Base-by-base conservation (phyloP, 2,329 filamentous ascomycete genomes). In the Coniochaeta hoffmannii region DNA sequence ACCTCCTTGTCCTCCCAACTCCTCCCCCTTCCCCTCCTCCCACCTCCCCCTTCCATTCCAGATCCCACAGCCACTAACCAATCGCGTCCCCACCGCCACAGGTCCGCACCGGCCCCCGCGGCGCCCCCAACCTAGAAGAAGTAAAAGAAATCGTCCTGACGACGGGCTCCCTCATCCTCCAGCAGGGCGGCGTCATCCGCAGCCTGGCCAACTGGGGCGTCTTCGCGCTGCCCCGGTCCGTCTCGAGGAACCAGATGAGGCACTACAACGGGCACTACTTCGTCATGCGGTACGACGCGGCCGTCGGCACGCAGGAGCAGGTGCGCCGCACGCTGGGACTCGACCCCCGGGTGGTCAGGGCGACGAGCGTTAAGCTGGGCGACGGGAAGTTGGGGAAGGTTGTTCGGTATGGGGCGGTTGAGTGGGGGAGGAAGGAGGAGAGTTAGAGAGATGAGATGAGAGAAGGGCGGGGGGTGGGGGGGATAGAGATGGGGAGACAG, bases 131-230 rank as follows among this genome's bases (percentile, higher is more conserved):
- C 74, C 76, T 97, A 69, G 77, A 80, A 69, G 93, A 97, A 80
- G 92, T 97, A 66, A 95, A 93, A 84, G 93, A 97, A 91, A 95
- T 97, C 73, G 90, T 91, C 70, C 85, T 87, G 66, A 90, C 89
- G 55, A 84, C 90, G 61, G 93, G 93, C 64, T 84, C 86, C 63
- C 82, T 93, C 61, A 81, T 99, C 69, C 88, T 99, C 65, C 81
- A 82, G 64, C 82, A 86, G 62, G 88, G 88, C 70, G 94, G 94
- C 71, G 92, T 97, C 56, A 85, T 99, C 68, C 91, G 94, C 64
- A 91, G 91, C 69, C 81, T 96, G 68, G 87, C 87, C 63, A 99
- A 99, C 80, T 99, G 94, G 94, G 94, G 94, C 68, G 82, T 89
- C 63, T 97, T 94, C 75, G 80, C 87, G 50, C 87, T 99, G 17